Base-by-base conservation (phyloP, 2,329 filamentous ascomycete species). In the Periconia digitata region DNA sequence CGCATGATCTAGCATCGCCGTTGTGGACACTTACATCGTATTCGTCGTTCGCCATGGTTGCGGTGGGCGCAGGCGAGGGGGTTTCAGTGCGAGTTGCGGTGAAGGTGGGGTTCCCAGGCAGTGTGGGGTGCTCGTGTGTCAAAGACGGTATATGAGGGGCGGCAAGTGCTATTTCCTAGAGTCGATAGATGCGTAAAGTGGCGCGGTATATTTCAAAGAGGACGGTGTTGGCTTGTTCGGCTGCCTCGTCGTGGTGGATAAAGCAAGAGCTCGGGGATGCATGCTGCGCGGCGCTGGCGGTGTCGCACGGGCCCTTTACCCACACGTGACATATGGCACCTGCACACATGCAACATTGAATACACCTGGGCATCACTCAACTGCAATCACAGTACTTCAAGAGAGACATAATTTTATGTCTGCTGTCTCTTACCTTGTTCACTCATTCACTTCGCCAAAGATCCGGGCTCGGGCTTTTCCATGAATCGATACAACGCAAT, bases 21-120 rank as follows among this genome's bases (percentile, higher is more conserved):
- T 32, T 32, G 27, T 12, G 27, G 27, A 51, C 45, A 61, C 91
- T 82, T 80, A 97, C 92, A 87, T 99, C 94, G 81, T 99, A 99
- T 82, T 99, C 94, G 84, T 99, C 94, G 86, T 97, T 99, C 72
- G 92, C 94, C 94, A 97, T 99, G 47, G 66, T 64, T 69, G 67
- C 58, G 55, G 66, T 70, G 63, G 59, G 60, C 51, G 60, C 56
- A 57, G 63, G 54, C 43, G 55, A 40, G 42, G 43, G 44, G 42
- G 36, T 32, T 43, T 32, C n/a, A 10, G 27, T 32, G 44, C 34
- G 39, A 43, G 50, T 47, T 50, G 54, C 44, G 48, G 56, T 44
- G 49, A 48, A 35, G 49, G 42, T 36, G 47, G 36, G 35, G 38
- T 39, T 45, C 8, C 17, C 22, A 37, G 40, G 42, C 44, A 50